Conservation (phyloP, 352 stramenopile species). For the Aphanomyces stellatus region DNA sequence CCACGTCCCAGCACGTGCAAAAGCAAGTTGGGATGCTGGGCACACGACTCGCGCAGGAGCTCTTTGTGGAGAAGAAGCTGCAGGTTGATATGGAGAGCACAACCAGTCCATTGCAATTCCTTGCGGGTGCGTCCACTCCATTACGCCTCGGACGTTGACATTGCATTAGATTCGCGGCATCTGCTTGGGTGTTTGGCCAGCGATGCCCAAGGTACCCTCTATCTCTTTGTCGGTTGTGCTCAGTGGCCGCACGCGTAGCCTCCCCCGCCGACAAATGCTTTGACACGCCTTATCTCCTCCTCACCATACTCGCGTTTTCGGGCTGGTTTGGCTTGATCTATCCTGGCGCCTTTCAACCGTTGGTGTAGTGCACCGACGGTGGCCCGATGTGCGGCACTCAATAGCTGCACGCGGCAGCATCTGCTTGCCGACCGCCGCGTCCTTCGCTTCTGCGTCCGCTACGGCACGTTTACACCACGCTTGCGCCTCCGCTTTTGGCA, state of each 20-base stretch:
- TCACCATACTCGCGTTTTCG: constrained; percentile 59
- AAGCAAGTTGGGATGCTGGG: constrained; percentile 40
- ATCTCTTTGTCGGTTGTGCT: no score
- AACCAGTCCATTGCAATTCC: not conserved
- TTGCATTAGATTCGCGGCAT: constrained; percentile 10
- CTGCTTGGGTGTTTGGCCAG: constrained; percentile 5
- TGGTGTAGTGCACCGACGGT: constrained; percentile 32
- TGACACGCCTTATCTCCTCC: constrained; percentile 51
- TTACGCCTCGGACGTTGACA: not conserved
- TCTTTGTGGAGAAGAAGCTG: constrained; percentile 14
- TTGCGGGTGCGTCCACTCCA: not conserved
- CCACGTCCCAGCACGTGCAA: not conserved
- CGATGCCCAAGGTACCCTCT: no score
- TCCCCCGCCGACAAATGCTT: constrained; percentile 32
- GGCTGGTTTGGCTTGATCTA: constrained; percentile 23
- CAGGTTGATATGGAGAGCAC: not conserved
- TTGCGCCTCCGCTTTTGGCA: constrained; percentile 74
- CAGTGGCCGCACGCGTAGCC: not conserved
- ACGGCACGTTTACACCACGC: constrained; percentile 44
- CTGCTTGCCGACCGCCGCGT: constrained; percentile 50
- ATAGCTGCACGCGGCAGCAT: constrained; percentile 45
- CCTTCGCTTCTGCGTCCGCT: constrained; percentile 79
- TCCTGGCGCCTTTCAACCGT: not conserved
- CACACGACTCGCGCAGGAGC: constrained; percentile 25
- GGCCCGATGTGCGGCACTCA: constrained; percentile 40